Percentiles rank a stretch among this genome's conserved stretches.
phyloP scores from a whole-genome alignment of 2,329 filamentous ascomycete genomes.

The Pseudocercospora macadamiae region DNA sequence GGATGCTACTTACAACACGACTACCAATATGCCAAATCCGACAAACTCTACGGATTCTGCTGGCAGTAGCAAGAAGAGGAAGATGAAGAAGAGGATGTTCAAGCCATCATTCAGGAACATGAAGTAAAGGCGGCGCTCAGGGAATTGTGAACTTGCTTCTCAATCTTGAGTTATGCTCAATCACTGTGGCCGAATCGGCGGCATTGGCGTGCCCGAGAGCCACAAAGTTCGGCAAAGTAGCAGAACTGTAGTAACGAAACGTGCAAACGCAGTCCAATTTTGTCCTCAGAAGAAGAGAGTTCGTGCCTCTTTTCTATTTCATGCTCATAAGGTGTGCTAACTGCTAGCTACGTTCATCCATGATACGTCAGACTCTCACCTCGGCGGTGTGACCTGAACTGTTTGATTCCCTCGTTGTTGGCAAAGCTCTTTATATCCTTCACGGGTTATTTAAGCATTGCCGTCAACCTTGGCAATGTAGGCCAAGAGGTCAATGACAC shows the following conservation, averaged over 20 bases:
- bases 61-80: not conserved
- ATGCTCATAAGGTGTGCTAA: slow-evolving; percentile 17
- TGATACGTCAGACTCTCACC: slow-evolving; percentile 4
- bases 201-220: too few relatives aligned
- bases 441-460: slow-evolving; percentile 35
- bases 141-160: too few relatives aligned
- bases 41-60: slow-evolving; percentile 6
- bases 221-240: too few relatives aligned
- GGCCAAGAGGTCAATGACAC: slow-evolving; percentile 55
- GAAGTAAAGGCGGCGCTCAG: not conserved
- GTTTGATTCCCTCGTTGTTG: slow-evolving; percentile 12
- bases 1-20: slow-evolving; percentile 51
- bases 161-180: too few relatives aligned
- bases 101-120: slow-evolving; percentile 10
- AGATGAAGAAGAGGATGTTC: slow-evolving; percentile 17
- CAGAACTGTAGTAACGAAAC: too few relatives aligned
- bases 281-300: slow-evolving; percentile 11
- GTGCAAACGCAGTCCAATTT: too few relatives aligned
- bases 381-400: not conserved
- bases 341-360: slow-evolving; percentile 20
- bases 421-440: too few relatives aligned
- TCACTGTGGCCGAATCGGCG: too few relatives aligned
- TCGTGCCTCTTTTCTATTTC: slow-evolving; percentile 12
- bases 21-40: slow-evolving; percentile 25
- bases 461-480: slow-evolving; percentile 47